Base-by-base conservation (phyloP, 257 asterid genomes). In the Rubia yunnanensis region DNA sequence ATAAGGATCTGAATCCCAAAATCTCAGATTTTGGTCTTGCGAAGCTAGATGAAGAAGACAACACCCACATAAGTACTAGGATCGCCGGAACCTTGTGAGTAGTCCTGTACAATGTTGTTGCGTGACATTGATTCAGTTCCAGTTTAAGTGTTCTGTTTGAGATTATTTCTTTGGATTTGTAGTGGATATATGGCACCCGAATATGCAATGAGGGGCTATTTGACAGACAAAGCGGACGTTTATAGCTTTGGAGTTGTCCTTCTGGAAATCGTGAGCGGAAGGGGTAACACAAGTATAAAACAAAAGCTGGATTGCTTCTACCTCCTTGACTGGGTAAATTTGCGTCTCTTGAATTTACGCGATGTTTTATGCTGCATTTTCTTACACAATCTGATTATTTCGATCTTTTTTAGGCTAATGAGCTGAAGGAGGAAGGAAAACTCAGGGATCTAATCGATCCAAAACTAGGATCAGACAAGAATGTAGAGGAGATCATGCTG, bases 51-150 rank as follows among this genome's bases (percentile, higher is more conserved):
- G n/a, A n/a, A n/a, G n/a, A n/a, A n/a, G n/a, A n/a, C n/a, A n/a
- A n/a, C n/a, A n/a, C n/a, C n/a, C n/a, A n/a, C n/a, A n/a, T n/a
- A n/a, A n/a, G n/a, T n/a, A n/a, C 96, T 0, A 83, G 96, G 48
- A 78, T 88, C 61, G 95, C 95, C 64, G 96, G 95, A 74, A 88
- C 96, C 44, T 32, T 80, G 96, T 88, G 72, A 74, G 91, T n/a
- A n/a, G n/a, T 54, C 23, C 32, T 10, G 10, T 14, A 36, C 6
- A 22, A 61, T 22, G 6, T 61, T 60, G 34, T 31, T n/a, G n/a
- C n/a, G n/a, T n/a, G n/a, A n/a, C n/a, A n/a, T n/a, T n/a, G n/a
- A n/a, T n/a, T n/a, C n/a, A n/a, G n/a, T n/a, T n/a, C n/a, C n/a
- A n/a, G n/a, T n/a, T n/a, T n/a, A n/a, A n/a, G n/a, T n/a, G 49